Percentiles rank a stretch among this genome's conserved stretches.
phyloP scores from a whole-genome alignment of 2,329 filamentous ascomycete genomes.

The Claviceps capensis region DNA sequence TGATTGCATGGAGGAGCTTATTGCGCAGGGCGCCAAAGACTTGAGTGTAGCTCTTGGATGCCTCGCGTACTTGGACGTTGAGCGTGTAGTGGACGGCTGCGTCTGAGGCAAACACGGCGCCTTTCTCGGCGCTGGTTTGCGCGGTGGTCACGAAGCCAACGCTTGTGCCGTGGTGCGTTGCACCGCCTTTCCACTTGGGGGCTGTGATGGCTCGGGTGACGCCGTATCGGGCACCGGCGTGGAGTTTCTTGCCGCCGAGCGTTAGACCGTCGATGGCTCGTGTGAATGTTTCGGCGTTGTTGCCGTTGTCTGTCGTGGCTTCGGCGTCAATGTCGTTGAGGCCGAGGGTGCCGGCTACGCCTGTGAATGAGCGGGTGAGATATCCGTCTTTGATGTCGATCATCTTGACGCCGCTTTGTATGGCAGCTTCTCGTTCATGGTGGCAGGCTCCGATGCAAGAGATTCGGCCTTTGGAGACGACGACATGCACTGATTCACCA shows the following conservation, averaged over 20 bases:
- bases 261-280: conserved; percentile 43
- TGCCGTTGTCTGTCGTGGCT: conserved; percentile 37
- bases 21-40: conserved; percentile 36
- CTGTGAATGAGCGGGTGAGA: conserved; percentile 45
- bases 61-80: conserved; percentile 18
- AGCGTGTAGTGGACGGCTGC: conserved; percentile 47
- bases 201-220: conserved; percentile 46
- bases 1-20: conserved; percentile 39
- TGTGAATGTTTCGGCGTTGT: conserved; percentile 33
- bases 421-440: conserved; percentile 26
- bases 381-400: conserved; percentile 44
- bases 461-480: conserved; percentile 38
- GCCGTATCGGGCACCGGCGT: conserved; percentile 38
- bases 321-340: conserved; percentile 51
- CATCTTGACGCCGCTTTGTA: conserved; percentile 18
- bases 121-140: conserved; percentile 29
- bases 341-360: conserved; percentile 46
- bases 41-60: conserved; percentile 38
- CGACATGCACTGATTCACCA: conserved; percentile 29
- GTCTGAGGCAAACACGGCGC: conserved; percentile 39
- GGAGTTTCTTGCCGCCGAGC: conserved; percentile 42
- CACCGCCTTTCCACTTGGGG: conserved; percentile 28
- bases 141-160: conserved; percentile 43
- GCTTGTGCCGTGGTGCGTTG: conserved; percentile 40
- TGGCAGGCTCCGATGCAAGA: conserved; percentile 41